Evolutionary conservation across 257 asterid genomes (phyloP), one percentile per base, ranked within the genome.

Genomic region (Leonotis leonurus): DNA sequence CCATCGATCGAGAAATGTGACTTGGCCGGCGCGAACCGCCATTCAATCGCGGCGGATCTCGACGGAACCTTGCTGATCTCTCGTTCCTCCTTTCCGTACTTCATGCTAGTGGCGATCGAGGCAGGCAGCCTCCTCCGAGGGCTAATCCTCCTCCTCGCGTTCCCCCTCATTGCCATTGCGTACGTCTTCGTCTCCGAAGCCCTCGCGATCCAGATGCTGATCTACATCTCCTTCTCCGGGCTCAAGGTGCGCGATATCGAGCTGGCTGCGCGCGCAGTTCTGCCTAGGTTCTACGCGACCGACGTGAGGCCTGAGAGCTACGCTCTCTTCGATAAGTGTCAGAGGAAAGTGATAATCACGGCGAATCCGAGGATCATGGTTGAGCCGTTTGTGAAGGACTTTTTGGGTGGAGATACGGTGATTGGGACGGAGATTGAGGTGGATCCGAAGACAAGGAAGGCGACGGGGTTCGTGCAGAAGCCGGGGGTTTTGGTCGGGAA

Each of bases 331-430:
- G 94, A 89, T 20, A 82, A 78, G 74, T 87, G 99, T 29, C 60
- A 80, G 73, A 52, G 92, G 82, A 89, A 87, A 55, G 97, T 89
- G 63, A 85, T 93, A 13, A 83, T 93, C 9, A 93, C 99, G 52
- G 97, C 97, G 43, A 93, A 89, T 62, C 99, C 99, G n/a, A 77
- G 86, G 11, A 69, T 93, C 4, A 93, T 89, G 99, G 99, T 93
- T 73, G 97, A 93, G 70, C 82, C 97, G n/a, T 93, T 93, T 17
- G 95, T 80, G 45, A 93, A 73, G 83, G 99, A 89, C 8, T 93
- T 56, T 65, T 70, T 93, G 75, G 99, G 99, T 0, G 97, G 84
- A 1, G 97, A 93, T 69, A 93, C 80, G 72, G 96, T 93, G 70
- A 73, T 93, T 30, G 99, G 99, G 35, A 93, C 99, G 2, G 97